Percentiles rank a stretch among this genome's conserved stretches.
phyloP scores from a whole-genome alignment of 2,329 filamentous ascomycete genomes.

The Colletotrichum agaves region DNA sequence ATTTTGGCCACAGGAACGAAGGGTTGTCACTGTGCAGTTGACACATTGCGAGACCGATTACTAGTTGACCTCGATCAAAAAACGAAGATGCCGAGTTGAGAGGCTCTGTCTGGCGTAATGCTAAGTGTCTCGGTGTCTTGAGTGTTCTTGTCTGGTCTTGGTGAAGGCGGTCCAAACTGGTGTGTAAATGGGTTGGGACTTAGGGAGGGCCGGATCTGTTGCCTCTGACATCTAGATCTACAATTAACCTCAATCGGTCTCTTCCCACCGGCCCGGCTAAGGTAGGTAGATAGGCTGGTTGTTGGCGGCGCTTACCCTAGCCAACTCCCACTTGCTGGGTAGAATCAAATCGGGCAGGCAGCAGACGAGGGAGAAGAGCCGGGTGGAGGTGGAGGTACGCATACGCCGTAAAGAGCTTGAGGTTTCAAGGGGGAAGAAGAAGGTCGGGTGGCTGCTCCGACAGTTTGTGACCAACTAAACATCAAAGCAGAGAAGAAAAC shows the following conservation, averaged over 20 bases:
- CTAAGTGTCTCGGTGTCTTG: not conserved
- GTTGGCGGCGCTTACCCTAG: constrained; percentile 1
- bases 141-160: not conserved
- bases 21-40: not conserved
- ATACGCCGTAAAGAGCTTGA: constrained; percentile 1
- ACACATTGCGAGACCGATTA: not conserved
- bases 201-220: constrained; percentile 14
- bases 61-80: not conserved
- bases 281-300: not conserved
- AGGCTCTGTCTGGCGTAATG: not conserved
- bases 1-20: constrained; percentile 9
- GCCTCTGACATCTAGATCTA: constrained; percentile 16
- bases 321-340: not conserved
- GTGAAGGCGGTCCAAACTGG: constrained; percentile 6
- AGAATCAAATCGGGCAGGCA: not conserved
- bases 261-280: constrained; percentile 26
- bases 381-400: too few species aligned
- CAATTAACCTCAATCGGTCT: constrained; percentile 6
- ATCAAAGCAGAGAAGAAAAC: constrained; percentile 9
- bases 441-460: constrained; percentile 28
- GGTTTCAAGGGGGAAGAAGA: not conserved
- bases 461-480: constrained; percentile 15
- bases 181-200: constrained; percentile 14
- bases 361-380: not conserved
- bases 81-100: not conserved